These are phyloP conservation scores for Botrytis elliptica DNA, from an alignment of 2,329 filamentous ascomycete genomes.

Conservation along the genomic window DNA sequence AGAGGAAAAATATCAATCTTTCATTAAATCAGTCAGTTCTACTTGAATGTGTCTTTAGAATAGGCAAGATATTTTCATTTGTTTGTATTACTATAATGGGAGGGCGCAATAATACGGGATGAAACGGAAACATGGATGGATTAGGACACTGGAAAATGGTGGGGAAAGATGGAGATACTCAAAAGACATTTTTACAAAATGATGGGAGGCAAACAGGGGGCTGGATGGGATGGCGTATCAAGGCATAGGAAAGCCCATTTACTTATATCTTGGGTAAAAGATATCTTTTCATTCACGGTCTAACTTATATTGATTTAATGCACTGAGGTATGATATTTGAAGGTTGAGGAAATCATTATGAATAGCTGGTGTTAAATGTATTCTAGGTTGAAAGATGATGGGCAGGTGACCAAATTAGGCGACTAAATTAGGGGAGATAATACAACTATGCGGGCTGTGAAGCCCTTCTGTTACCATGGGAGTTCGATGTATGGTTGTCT, in stretches of 20 bases:
- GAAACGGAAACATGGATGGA: slow-evolving; percentile 9
- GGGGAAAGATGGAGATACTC: slow-evolving; percentile 6
- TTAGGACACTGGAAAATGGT: slow-evolving; percentile 5
- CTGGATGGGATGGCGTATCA: slow-evolving; percentile 9
- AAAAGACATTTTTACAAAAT: slow-evolving; percentile 4
- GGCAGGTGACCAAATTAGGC: not conserved
- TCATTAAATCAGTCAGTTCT: slow-evolving; percentile 40
- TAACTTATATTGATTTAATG: not conserved
- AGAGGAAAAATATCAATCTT: slow-evolving; percentile 49
- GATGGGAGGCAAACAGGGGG: slow-evolving; percentile 7
- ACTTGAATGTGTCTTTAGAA: not conserved
- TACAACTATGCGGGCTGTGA: not conserved
- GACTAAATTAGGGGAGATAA: not conserved
- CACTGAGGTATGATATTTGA: not conserved
- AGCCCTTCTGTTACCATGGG: not conserved
- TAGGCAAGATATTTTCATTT: slow-evolving; percentile 3
- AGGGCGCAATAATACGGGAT: not conserved
- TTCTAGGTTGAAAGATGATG: not conserved
- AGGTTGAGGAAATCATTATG: not conserved
- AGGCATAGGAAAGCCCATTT: not conserved
- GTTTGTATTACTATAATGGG: slow-evolving; percentile 5
- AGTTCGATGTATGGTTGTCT: not conserved
- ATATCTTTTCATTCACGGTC: not conserved
- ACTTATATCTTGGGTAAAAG: not conserved
- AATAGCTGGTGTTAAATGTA: not conserved